Base-by-base conservation (phyloP, 768 basidiomycete species). In the Leccinum disarticulatum region DNA sequence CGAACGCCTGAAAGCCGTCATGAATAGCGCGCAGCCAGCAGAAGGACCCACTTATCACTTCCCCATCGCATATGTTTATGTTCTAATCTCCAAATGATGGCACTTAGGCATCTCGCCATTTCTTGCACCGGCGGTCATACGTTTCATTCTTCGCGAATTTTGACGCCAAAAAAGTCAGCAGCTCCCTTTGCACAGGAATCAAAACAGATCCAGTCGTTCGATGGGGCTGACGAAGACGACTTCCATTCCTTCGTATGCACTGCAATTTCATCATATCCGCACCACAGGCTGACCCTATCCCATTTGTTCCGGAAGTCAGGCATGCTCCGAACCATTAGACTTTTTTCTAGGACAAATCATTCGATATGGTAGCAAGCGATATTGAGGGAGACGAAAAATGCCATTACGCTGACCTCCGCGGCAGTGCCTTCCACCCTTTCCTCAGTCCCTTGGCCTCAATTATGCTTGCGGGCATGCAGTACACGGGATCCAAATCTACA, bases 401-500 rank as follows among this genome's bases (percentile, higher is more conserved):
- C 58, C 57, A 55, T 70, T 43, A 70, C 41, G 38, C n/a, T 30
- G 61, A 54, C 63, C 61, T 62, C 41, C 72, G 71, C 33, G 72
- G 71, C 50, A 73, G 65, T 61, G 66, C 69, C 53, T 70, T 66
- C 73, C 73, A 74, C 27, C 66, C 69, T 68, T 88, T 93, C 64
- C 79, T 77, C 58, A 96, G 77, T 3, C 91, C 93, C 73, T 74
- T 82, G 36, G 72, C 73, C 69, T 90, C 85, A 47, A 93, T 91
- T 8, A 94, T 66, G 11, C 70, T 71, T 1, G 88, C 88, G 8
- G 94, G 96, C 94, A 98, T 94, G 76, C 96, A 98, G 68, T 95
- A 97, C 22, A 97, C 88, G 0, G 96, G 96, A 70, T 98, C 97
- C 46, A 98, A 76, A 64, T 93, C 91, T 15, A 85, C 79, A 22